Conservation (phyloP, 768 basidiomycete species). For the Pleurotus eryngii region DNA sequence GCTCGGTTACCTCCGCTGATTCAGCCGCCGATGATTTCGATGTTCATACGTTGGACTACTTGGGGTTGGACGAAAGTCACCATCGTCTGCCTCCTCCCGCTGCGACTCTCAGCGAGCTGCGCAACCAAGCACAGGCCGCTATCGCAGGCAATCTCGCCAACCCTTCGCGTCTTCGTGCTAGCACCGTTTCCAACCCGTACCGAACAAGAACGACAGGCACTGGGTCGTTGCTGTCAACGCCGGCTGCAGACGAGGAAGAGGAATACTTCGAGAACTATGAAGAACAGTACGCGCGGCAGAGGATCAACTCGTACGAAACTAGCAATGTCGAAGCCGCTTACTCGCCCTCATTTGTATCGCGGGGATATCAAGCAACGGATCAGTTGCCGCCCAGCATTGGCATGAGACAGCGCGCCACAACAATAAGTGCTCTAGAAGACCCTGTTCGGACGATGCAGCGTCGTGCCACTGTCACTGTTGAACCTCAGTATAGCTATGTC, state of each 20-base stretch:
- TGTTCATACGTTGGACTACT: slow-evolving; percentile 93
- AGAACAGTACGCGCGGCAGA: slow-evolving; percentile 50
- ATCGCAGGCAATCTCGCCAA: slow-evolving; percentile 81
- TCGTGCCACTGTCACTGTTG: slow-evolving; percentile 52
- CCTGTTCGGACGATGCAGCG: slow-evolving; percentile 68
- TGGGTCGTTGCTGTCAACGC: slow-evolving; percentile 61
- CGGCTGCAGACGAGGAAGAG: slow-evolving; percentile 74
- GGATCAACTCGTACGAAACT: slow-evolving; percentile 60
- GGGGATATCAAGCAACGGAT: slow-evolving; percentile 72
- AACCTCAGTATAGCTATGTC: slow-evolving; percentile 51
- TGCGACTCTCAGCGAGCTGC: slow-evolving; percentile 84
- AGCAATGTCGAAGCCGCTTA: slow-evolving; percentile 48
- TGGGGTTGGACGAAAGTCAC: slow-evolving; percentile 83
- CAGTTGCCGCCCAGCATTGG: slow-evolving; percentile 45
- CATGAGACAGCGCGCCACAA: slow-evolving; percentile 74
- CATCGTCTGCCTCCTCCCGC: slow-evolving; percentile 63
- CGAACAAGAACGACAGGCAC: slow-evolving; percentile 58
- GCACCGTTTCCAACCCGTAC: slow-evolving; percentile 93
- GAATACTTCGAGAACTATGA: slow-evolving; percentile 65
- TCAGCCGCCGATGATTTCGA: slow-evolving; percentile 85
- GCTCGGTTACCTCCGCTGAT: slow-evolving; percentile 76
- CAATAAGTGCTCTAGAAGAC: slow-evolving; percentile 85
- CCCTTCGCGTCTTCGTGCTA: slow-evolving; percentile 80
- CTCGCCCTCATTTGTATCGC: slow-evolving; percentile 60
- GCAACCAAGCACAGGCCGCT: slow-evolving; percentile 86